phyloP scores from a whole-genome alignment of 495 filamentous ascomycete species.

The Talaromyces ruber region DNA sequence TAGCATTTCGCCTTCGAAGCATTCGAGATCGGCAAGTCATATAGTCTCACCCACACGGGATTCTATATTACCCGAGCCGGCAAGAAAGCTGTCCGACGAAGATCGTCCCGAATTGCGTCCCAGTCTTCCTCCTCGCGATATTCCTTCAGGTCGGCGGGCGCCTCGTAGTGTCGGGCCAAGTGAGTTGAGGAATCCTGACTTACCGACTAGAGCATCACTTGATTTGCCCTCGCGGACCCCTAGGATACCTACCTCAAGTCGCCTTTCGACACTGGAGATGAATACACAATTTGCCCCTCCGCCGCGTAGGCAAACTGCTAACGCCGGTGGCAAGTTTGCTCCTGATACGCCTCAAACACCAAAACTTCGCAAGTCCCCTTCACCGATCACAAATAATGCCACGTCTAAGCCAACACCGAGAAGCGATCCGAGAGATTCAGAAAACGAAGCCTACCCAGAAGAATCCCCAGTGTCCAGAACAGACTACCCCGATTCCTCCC shows the following conservation, averaged over 20 bases:
- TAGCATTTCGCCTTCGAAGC: not conserved
- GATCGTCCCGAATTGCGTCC: not conserved
- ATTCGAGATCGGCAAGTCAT: conserved; percentile 1
- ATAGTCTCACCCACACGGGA: not conserved
- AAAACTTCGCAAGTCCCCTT: conserved; percentile 18
- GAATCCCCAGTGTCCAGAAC: conserved; percentile 22
- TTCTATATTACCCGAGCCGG: not conserved
- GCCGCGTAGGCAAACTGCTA: conserved; percentile 4
- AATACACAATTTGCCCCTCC: conserved; percentile 8
- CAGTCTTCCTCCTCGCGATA: conserved; percentile 5
- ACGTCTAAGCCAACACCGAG: not conserved
- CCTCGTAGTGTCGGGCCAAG: not conserved
- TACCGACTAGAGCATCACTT: not conserved
- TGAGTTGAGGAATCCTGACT: not conserved
- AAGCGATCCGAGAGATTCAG: conserved; percentile 21
- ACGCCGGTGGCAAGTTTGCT: conserved; percentile 4
- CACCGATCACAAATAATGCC: conserved; percentile 17
- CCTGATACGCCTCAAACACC: not conserved
- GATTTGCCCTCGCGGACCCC: not conserved
- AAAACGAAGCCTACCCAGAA: conserved; percentile 18
- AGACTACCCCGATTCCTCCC: conserved; percentile 78
- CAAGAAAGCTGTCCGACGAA: not conserved
- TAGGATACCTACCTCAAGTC: not conserved
- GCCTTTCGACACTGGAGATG: not conserved
- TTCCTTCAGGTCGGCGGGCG: not conserved